Evolutionary conservation across 768 basidiomycete species (phyloP).

Genomic region (Naganishia antarctica): DNA sequence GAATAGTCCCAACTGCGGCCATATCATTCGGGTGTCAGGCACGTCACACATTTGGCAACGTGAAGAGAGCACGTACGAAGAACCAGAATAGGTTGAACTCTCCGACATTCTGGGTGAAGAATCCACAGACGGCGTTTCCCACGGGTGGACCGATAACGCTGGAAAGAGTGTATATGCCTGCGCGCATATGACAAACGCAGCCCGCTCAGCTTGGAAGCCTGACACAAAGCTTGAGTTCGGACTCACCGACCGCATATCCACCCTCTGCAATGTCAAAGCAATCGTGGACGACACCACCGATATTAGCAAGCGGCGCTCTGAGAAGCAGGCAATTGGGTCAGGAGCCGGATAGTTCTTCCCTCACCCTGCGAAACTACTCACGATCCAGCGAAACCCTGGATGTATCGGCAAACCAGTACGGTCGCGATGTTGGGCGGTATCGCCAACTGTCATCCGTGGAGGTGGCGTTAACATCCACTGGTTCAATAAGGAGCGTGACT

Average conservation of each 20-base stretch:
- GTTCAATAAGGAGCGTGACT: constrained; percentile 25
- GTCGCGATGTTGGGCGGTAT: constrained; percentile 34
- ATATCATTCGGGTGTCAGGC: constrained; percentile 8
- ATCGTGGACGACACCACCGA: constrained; percentile 38
- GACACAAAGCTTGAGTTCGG: too few species aligned
- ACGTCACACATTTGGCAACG: too few species aligned
- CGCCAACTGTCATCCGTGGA: constrained; percentile 22
- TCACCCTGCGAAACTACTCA: constrained; percentile 5
- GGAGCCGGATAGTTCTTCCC: neutral
- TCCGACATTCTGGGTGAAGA: constrained; percentile 33
- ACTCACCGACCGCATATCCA: constrained; percentile 24
- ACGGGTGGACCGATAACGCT: constrained; percentile 33
- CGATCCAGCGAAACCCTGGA: constrained; percentile 38
- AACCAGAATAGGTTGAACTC: constrained; percentile 38
- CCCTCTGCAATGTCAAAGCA: constrained; percentile 36
- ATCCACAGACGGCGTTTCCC: constrained; percentile 33
- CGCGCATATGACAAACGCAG: neutral
- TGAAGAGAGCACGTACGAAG: too few species aligned
- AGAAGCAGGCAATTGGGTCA: neutral
- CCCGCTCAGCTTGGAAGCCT: too few species aligned
- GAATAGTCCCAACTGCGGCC: constrained; percentile 32
- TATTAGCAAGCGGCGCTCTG: constrained; percentile 33
- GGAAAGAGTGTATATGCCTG: constrained; percentile 17
- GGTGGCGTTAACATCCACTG: constrained; percentile 24
- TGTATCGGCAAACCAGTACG: constrained; percentile 34